phyloP scores from a whole-genome alignment of 2,329 filamentous ascomycete genomes.

The Hirsutella thompsonii region DNA sequence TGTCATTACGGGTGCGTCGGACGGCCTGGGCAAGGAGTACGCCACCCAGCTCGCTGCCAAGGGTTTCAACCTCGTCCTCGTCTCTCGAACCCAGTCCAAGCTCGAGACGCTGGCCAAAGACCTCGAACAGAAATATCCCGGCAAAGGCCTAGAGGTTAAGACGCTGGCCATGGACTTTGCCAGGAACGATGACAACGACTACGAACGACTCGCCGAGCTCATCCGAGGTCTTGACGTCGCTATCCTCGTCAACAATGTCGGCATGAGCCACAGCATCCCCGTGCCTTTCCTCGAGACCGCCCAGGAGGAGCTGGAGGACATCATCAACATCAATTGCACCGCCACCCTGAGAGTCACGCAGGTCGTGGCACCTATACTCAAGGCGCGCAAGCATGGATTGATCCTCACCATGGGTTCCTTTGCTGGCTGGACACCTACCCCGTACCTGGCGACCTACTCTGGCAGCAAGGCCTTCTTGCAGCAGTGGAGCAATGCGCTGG shows the following conservation, averaged over 20 bases:
- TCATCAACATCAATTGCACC: conserved; percentile 90
- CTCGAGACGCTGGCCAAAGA: conserved; percentile 65
- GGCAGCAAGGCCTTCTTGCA: conserved; percentile 97
- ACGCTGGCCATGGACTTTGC: conserved; percentile 86
- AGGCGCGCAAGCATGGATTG: conserved; percentile 70
- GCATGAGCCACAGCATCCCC: conserved; percentile 85
- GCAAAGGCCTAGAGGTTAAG: conserved; percentile 54
- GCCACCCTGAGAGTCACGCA: conserved; percentile 84
- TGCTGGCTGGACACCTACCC: conserved; percentile 82
- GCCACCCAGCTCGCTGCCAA: conserved; percentile 78
- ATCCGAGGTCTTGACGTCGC: conserved; percentile 66
- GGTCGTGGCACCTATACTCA: conserved; percentile 73
- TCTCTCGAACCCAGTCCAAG: conserved; percentile 92
- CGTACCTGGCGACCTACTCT: conserved; percentile 88
- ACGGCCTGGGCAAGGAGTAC: conserved; percentile 95
- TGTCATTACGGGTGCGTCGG: conserved; percentile 86
- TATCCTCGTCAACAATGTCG: conserved; percentile 93
- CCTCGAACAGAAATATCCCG: conserved; percentile 56
- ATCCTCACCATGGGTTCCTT: conserved; percentile 97
- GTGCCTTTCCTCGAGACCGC: conserved; percentile 75
- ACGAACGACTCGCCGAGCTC: conserved; percentile 55
- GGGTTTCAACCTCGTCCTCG: conserved; percentile 88
- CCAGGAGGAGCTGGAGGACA: conserved; percentile 69
- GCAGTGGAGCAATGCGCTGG: conserved; percentile 83
- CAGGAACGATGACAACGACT: conserved; percentile 66